Conservation (phyloP, 2,329 filamentous ascomycete species). For the Phyllosticta capitalensis region DNA sequence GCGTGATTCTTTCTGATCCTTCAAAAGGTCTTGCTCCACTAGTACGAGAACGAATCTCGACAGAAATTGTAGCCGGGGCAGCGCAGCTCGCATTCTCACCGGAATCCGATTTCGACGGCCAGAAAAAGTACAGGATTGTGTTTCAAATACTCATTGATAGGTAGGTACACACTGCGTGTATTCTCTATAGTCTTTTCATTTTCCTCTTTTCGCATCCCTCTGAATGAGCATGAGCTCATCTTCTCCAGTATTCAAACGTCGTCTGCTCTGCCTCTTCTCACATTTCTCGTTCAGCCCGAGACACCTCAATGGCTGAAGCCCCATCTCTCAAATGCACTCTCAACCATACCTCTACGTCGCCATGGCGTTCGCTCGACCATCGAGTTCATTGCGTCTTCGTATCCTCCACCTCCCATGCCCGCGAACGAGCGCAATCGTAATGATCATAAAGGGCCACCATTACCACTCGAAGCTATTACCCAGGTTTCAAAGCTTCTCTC, state of each 20-base stretch:
- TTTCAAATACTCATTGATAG: constrained; percentile 15
- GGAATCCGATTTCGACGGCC: constrained; percentile 7
- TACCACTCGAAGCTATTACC: constrained; percentile 58
- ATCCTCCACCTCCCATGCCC: constrained; percentile 38
- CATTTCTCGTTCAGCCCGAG: constrained; percentile 43
- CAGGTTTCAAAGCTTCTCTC: constrained; percentile 55
- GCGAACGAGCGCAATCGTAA: constrained; percentile 23
- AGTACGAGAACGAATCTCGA: constrained; percentile 24
- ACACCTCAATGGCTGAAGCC: constrained; percentile 50
- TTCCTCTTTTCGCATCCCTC: constrained; percentile 10
- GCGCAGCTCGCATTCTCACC: constrained; percentile 27
- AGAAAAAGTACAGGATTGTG: constrained; percentile 13
- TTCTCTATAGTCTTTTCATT: not conserved
- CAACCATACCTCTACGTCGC: constrained; percentile 50
- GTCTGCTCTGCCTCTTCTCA: constrained; percentile 52
- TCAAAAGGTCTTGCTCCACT: constrained; percentile 25
- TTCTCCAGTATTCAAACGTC: constrained; percentile 36
- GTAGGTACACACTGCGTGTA: constrained; percentile 1
- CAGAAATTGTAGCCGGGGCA: constrained; percentile 26
- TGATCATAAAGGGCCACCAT: constrained; percentile 42
- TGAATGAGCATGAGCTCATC: not conserved
- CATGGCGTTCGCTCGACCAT: constrained; percentile 58
- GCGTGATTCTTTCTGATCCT: not conserved
- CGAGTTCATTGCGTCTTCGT: constrained; percentile 62
- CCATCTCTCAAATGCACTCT: constrained; percentile 48